Percentiles rank a stretch among this genome's conserved stretches.
Conservation (phyloP, 768 basidiomycete species). For the Boletus insuetus region DNA sequence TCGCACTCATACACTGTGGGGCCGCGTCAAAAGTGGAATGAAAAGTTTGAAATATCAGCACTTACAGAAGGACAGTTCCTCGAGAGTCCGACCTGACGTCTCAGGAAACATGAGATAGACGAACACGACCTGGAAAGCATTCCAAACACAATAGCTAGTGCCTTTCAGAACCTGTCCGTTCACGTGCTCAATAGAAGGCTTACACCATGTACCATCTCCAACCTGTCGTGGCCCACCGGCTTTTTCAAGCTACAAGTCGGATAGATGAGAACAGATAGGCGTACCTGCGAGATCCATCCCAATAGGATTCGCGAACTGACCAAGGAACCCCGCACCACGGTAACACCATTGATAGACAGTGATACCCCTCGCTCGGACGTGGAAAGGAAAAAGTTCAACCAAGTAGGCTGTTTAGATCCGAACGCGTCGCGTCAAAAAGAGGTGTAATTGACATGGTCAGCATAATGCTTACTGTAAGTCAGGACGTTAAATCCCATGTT, state of each 20-base stretch:
- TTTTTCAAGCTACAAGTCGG: background rate
- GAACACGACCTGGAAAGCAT: background rate
- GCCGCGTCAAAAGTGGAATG: no score
- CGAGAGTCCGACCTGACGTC: background rate
- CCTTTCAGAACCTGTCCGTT: background rate
- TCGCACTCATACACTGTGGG: slow-evolving; percentile 2
- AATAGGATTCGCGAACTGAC: slow-evolving; percentile 15
- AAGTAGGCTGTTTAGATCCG: slow-evolving; percentile 15
- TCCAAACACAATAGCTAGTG: background rate
- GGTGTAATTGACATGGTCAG: no score
- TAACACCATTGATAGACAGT: slow-evolving; percentile 59
- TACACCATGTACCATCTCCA: slow-evolving; percentile 19
- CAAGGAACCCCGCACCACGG: slow-evolving; percentile 30
- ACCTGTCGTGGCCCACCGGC: background rate
- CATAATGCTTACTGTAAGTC: background rate
- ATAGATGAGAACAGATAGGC: background rate
- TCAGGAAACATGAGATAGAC: slow-evolving; percentile 2
- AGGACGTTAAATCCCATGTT: background rate
- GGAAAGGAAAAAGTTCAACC: slow-evolving; percentile 64
- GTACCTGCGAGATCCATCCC: slow-evolving; percentile 9
- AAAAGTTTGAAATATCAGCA: background rate
- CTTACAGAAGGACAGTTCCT: slow-evolving; percentile 30
- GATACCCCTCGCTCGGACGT: slow-evolving; percentile 58
- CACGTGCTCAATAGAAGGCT: background rate
- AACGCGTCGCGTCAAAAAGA: background rate